Evolutionary conservation across 2,329 filamentous ascomycete species (phyloP), one percentile per base, ranked within the genome.

Genomic region (Teratosphaeria gauchensis): DNA sequence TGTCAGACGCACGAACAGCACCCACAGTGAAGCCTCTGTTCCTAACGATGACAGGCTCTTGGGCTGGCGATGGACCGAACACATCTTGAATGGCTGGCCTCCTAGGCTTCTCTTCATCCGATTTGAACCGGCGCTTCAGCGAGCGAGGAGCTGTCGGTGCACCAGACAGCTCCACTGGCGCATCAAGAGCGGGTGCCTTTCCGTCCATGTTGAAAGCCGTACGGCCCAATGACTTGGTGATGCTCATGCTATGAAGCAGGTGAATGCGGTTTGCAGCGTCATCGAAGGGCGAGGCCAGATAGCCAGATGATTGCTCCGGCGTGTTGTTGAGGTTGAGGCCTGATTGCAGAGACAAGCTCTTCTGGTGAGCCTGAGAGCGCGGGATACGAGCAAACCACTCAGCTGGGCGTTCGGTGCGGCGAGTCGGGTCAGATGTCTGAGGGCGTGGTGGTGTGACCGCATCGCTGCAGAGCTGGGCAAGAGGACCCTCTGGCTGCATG

Each of bases 11-110:
- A 61, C 76, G 77, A 60, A 82, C 78, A 56, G 83, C 81, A 55
- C 83, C 80, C 28, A 82, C 76, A 53, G 82, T 86, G 65, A 84
- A 84, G 57, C 84, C 84, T 51, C 84, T 81, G 64, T 79, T 84
- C 48, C 84, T 80, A 35, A 84, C 78, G 32, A 82, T 79, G 58
- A 81, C 79, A 63, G 82, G 78, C 56, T 80, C 78, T 9, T 76
- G 75, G 60, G 83, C 78, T 31, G 75, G 72, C 46, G 46, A 24
- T 6, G 75, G 73, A 57, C 75, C 73, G 62, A 81, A 78, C 8
- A 80, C 68, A 58, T 79, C 73, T 55, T 76, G 72, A 7, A 78
- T 65, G 6, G 72, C 71, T 38, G 76, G 73, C 61, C 74, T 76
- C 42, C 75, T 75, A 21, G 77, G 75, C 61, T 76, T 77, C 38